A percentile compares a stretch with the other conserved stretches of the same genome.
Evolutionary conservation across 2,329 filamentous ascomycete genomes (phyloP).

Genomic region (Zalaria sp.): DNA sequence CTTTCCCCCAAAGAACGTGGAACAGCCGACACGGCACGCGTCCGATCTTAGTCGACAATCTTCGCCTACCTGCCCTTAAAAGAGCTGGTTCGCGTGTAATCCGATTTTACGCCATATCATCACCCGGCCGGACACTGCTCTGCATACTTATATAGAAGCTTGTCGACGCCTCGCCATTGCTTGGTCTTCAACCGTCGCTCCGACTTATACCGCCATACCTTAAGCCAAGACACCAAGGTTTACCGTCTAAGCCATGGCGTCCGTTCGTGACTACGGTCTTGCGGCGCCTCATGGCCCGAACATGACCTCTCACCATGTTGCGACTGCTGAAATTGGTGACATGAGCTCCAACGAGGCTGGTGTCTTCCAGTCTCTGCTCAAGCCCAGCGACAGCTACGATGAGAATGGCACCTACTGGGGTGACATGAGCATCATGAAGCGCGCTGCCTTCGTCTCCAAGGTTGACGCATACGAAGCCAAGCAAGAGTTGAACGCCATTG

Average conservation of each 20-base stretch:
- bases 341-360: constrained; percentile 46
- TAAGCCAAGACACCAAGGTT: not conserved
- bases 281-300: constrained; percentile 36
- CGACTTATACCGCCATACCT: not conserved
- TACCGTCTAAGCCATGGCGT: constrained; percentile 12
- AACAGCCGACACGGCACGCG: not conserved
- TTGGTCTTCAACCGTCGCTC: not conserved
- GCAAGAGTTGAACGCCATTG: constrained; percentile 52
- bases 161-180: not conserved
- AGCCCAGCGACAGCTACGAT: constrained; percentile 80
- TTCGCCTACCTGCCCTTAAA: not conserved
- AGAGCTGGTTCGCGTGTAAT: not conserved
- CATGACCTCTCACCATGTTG: constrained; percentile 27
- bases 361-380: constrained; percentile 66
- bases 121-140: not conserved
- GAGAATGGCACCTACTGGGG: constrained; percentile 83
- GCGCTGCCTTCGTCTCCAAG: constrained; percentile 59
- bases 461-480: constrained; percentile 58
- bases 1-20: not conserved
- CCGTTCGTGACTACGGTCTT: constrained; percentile 31
- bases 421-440: constrained; percentile 58
- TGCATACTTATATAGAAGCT: not conserved
- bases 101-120: not conserved
- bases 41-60: not conserved
- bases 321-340: constrained; percentile 24